Conservation (phyloP, 1,139 yeast species). For the Saccharomyces hybrid region DNA sequence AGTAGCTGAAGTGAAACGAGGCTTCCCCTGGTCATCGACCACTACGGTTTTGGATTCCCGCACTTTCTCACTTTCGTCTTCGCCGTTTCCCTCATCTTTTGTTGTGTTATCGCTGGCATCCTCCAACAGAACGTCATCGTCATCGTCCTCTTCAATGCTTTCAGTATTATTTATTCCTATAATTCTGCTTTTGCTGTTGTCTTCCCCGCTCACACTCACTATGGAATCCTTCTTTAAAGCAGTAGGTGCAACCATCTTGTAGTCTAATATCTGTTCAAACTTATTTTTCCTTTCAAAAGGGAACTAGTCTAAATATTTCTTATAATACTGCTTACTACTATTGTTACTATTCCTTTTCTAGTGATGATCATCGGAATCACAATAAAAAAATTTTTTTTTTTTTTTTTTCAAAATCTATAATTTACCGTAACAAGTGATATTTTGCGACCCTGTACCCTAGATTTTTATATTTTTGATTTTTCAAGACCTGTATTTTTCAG, state of each 20-base stretch:
- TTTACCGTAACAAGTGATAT: background rate
- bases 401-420: background rate
- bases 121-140: constrained; percentile 69
- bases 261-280: background rate
- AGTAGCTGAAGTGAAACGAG: constrained; percentile 73
- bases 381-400: background rate
- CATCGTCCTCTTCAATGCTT: constrained; percentile 31
- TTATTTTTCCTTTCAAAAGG: too few species aligned
- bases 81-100: constrained; percentile 16
- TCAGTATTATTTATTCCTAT: constrained; percentile 25
- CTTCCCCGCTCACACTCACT: constrained; percentile 17
- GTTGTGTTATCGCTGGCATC: constrained; percentile 28
- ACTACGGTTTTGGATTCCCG: constrained; percentile 48
- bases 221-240: constrained; percentile 33
- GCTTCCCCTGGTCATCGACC: constrained; percentile 83
- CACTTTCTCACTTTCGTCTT: constrained; percentile 20
- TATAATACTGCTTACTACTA: background rate
- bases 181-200: constrained; percentile 18
- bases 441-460: too few species aligned
- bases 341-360: background rate
- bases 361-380: background rate
- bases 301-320: too few species aligned
- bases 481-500: too few species aligned
- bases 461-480: too few species aligned
- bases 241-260: constrained; percentile 65